Conservation (phyloP, 345 rosid genomes). For the Pugionium dolabratum region DNA sequence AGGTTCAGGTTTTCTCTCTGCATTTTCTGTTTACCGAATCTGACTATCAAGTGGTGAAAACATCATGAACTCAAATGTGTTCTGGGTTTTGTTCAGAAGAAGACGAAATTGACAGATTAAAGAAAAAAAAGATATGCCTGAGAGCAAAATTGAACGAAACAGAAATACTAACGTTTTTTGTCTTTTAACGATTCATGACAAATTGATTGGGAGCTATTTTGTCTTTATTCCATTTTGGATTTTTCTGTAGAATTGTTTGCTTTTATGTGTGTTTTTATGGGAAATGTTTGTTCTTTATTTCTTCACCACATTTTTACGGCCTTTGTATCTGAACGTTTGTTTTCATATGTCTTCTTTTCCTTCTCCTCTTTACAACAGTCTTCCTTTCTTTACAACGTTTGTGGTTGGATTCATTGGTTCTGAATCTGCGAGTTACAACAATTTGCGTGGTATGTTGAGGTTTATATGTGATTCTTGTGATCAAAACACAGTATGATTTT, state of each 20-base stretch:
- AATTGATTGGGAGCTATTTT: background rate
- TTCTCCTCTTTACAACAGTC: background rate
- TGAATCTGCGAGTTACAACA: slow-evolving; percentile 5
- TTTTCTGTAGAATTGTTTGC: slow-evolving; percentile 15
- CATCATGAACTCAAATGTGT: background rate
- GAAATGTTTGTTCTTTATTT: slow-evolving; percentile 23
- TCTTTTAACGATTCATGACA: slow-evolving; percentile 18
- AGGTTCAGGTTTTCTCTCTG: background rate
- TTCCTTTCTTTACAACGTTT: background rate
- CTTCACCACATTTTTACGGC: slow-evolving; percentile 13
- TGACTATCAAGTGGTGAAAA: background rate
- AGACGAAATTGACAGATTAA: background rate
- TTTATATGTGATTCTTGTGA: slow-evolving; percentile 18
- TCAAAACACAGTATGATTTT: slow-evolving; percentile 14
- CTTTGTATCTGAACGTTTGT: background rate
- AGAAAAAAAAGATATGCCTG: background rate
- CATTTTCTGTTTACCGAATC: no score
- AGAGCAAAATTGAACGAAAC: slow-evolving; percentile 9
- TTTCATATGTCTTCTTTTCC: background rate
- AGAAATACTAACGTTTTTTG: background rate
- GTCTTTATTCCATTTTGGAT: slow-evolving; percentile 22
- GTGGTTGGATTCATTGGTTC: background rate
- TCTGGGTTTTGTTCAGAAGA: background rate
- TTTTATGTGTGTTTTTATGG: slow-evolving; percentile 3
- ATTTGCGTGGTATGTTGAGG: slow-evolving; percentile 11